Percentiles rank a stretch among this genome's conserved stretches.
These are phyloP conservation scores for Leishmania tarentolae DNA, from an alignment of 208 protist species.

Conservation along the genomic window DNA sequence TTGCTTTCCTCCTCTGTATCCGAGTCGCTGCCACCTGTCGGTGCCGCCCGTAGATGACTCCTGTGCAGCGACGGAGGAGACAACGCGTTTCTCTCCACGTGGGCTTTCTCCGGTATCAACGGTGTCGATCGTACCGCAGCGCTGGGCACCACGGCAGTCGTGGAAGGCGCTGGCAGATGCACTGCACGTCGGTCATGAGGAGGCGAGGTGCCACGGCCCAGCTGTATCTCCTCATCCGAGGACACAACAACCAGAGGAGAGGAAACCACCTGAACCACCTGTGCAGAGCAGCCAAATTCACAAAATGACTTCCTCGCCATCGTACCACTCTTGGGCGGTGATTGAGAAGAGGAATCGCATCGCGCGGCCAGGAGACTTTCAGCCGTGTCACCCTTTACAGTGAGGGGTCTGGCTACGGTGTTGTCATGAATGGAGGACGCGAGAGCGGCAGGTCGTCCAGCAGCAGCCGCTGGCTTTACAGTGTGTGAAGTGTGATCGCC, in stretches of 20 bases:
- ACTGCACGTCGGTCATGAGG: not conserved
- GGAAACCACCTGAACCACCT: conserved; percentile 3
- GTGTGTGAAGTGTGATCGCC: not conserved
- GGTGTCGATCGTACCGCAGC: conserved; percentile 10
- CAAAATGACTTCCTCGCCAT: not conserved
- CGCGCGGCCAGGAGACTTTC: not conserved
- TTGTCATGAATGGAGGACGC: not conserved
- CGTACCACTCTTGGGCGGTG: not conserved
- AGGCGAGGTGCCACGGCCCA: not conserved
- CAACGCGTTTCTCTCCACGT: conserved; percentile 19
- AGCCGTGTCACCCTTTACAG: not conserved
- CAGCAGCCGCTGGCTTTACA: not conserved
- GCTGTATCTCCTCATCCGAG: not conserved
- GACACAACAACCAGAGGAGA: not conserved
- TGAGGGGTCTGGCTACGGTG: not conserved
- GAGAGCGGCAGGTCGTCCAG: too few relatives aligned
- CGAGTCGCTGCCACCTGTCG: conserved; percentile 61
- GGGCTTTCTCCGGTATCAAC: conserved; percentile 19
- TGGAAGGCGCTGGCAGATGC: not conserved
- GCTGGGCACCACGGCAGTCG: not conserved
- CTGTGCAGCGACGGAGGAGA: conserved; percentile 36
- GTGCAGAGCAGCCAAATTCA: not conserved
- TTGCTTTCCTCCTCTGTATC: conserved; percentile 34
- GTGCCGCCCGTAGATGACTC: conserved; percentile 40
- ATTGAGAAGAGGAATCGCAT: not conserved